Base-by-base conservation (phyloP, 495 filamentous ascomycete species). In the Talaromyces trachyspermus region DNA sequence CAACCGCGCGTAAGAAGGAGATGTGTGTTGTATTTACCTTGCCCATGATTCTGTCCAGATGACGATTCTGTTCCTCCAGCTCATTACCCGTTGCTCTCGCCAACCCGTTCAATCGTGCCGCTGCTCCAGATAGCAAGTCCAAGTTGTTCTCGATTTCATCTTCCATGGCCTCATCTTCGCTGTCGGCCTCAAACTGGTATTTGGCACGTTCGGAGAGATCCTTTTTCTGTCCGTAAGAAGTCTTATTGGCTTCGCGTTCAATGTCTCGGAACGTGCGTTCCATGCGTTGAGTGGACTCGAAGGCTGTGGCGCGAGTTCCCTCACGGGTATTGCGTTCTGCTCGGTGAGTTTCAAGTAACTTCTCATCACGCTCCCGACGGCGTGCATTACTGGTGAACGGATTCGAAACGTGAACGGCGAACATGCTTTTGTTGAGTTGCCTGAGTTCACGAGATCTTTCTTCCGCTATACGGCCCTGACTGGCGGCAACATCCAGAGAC, bases 361-460 rank as follows among this genome's bases (percentile, higher is more conserved):
- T 66, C 35, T 75, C 66, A 49, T 91, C 85, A 35, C 76, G 72
- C 30, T 78, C 78, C 17, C 73, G 69, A 3, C 68, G 72, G 17
- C 80, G 74, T 39, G 68, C 68, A 15, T 72, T 68, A 29, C 69
- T 71, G 2, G 81, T 87, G 52, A 89, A 85, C 0, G 85, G 85
- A 53, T 89, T 90, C 14, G 69, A 72, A 11, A 88, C 77, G 49
- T 88, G 83, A 15, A 88, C 72, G 2, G 83, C 83, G 51, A 92
- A 91, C 88, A 94, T 91, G 65, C 78, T 84, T 53, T 81, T 75
- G 56, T 90, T 95, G 6, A 84, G 67, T 0, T 73, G 81, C 65
- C 87, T 88, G 11, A 95, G 63, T 52, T 94, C 87, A 35, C 71
- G 73, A 2, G 86, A 78, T 55, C 84, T 87, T 46, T 84, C 84